A percentile compares a stretch with the other conserved stretches of the same genome.
Conservation (phyloP, 2,329 filamentous ascomycete genomes). For the Mycocentrospora acerina region DNA sequence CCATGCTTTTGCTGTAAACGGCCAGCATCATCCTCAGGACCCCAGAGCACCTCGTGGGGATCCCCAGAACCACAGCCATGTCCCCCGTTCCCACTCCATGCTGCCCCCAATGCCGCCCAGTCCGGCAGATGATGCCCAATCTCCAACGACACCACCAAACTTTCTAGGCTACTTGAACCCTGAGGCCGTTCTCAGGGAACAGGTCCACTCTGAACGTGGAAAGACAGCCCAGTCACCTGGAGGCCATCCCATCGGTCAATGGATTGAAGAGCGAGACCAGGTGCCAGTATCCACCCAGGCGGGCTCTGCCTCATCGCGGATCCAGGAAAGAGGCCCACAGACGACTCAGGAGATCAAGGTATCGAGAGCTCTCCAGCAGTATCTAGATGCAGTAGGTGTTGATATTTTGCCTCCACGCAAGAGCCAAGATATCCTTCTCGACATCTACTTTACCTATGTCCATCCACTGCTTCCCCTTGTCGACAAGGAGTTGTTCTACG, state of each 20-base stretch:
- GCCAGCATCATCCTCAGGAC: constrained; percentile 29
- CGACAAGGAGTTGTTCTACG: constrained; percentile 46
- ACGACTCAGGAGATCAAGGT: constrained; percentile 34
- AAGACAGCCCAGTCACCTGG: constrained; percentile 32
- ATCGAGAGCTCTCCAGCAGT: constrained; percentile 37
- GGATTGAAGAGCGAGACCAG: constrained; percentile 36
- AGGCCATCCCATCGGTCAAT: constrained; percentile 37
- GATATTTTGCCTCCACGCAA: constrained; percentile 36
- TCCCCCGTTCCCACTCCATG: constrained; percentile 18
- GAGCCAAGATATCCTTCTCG: constrained; percentile 43
- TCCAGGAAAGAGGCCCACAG: constrained; percentile 34
- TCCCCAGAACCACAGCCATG: constrained; percentile 21
- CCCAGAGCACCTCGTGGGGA: constrained; percentile 27
- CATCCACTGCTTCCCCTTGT: constrained; percentile 52
- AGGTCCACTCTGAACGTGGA: constrained; percentile 39
- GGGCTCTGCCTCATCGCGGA: constrained; percentile 23
- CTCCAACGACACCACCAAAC: constrained; percentile 39
- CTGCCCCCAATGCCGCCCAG: constrained; percentile 37
- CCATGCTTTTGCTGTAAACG: constrained; percentile 21
- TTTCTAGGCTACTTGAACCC: constrained; percentile 52
- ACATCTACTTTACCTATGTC: constrained; percentile 50
- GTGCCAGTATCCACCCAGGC: constrained; percentile 23
- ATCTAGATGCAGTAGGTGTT: constrained; percentile 42
- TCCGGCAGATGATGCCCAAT: constrained; percentile 30
- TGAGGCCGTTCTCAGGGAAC: constrained; percentile 49